Conservation (phyloP, 2,329 filamentous ascomycete species). For the Epichloe sibirici region DNA sequence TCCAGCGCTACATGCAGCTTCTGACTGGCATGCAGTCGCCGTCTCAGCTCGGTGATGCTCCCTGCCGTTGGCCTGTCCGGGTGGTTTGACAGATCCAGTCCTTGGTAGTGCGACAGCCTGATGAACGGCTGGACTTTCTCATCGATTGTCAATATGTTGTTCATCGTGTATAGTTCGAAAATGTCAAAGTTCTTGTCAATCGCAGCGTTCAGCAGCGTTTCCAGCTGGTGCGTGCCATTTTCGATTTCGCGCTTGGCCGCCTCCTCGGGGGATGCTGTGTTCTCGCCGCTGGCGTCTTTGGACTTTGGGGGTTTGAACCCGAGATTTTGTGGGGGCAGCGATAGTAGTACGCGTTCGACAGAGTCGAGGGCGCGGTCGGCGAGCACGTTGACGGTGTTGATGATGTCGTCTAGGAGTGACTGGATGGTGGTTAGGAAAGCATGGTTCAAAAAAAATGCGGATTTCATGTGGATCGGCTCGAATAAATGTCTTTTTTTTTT, state of each 20-base stretch:
- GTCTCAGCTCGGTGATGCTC: slow-evolving; percentile 57
- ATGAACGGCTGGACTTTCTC: slow-evolving; percentile 68
- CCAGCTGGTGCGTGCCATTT: slow-evolving; percentile 72
- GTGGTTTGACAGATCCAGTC: slow-evolving; percentile 32
- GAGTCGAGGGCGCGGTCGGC: slow-evolving; percentile 82
- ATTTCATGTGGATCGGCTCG: neutral
- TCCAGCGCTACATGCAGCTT: slow-evolving; percentile 59
- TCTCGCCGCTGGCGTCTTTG: slow-evolving; percentile 3
- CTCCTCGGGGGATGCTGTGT: slow-evolving; percentile 23
- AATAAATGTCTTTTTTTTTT: neutral
- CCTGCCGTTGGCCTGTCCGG: slow-evolving; percentile 44
- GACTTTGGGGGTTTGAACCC: slow-evolving; percentile 52
- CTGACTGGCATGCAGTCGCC: slow-evolving; percentile 66
- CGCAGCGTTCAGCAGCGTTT: slow-evolving; percentile 67
- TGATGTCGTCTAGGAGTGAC: slow-evolving; percentile 94
- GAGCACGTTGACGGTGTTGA: slow-evolving; percentile 90
- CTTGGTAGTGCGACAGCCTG: slow-evolving; percentile 74
- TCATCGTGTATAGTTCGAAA: slow-evolving; percentile 79
- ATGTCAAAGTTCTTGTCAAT: slow-evolving; percentile 80
- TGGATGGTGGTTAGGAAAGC: slow-evolving; percentile 21
- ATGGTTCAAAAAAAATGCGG: neutral
- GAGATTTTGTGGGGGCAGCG: slow-evolving; percentile 59
- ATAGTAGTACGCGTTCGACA: slow-evolving; percentile 70
- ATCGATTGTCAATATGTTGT: slow-evolving; percentile 64
- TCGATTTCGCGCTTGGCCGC: slow-evolving; percentile 59